Evolutionary conservation across 1,284 basidiomycete genomes (phyloP), one percentile per base, ranked within the genome.

Genomic region (Xerocomus tenax): DNA sequence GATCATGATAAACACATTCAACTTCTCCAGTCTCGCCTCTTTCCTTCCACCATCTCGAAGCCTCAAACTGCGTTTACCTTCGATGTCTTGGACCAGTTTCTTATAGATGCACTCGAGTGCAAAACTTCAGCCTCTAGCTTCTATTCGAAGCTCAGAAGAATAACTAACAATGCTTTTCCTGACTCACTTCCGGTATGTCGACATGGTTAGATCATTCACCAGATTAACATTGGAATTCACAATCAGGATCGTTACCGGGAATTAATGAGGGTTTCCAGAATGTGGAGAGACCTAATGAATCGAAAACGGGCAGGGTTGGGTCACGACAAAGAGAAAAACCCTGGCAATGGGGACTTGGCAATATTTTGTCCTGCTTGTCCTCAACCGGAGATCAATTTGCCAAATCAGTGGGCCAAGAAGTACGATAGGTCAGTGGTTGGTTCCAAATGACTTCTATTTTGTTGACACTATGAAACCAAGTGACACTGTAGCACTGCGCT

Each of bases 61-160:
- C 64, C 65, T 13, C 42, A 59, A 40, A 66, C 64, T 0, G 64
- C 46, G 0, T 69, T 69, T 34, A 67, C 60, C 2, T 70, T 65
- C 18, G 4, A 42, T 0, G 51, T 66, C 0, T 51, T 69, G 13
- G 50, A 64, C 8, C 39, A 62, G n/a, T 66, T 67, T 35, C 58
- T 65, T 8, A 44, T 58, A 8, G 59, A 66, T 25, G 46, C 44
- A 0, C 47, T 63, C 0, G 51, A 60, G 15, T 63, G 61, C 34
- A 21, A 21, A 5, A 21, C 21, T 21, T 21, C 21, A 21, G 21
- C 21, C 21, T 21, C 21, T 3, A 21, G 65, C 46, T 67, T 62
- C 52, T 58, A 61, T 35, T 19, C 47, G 2, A 58, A 61, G 16
- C 51, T 69, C 0, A 39, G 38, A 42, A 50, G 52, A 15, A 26